Evolutionary conservation across 305 asterid species (phyloP).

Genomic region (Fraxinus greggii): DNA sequence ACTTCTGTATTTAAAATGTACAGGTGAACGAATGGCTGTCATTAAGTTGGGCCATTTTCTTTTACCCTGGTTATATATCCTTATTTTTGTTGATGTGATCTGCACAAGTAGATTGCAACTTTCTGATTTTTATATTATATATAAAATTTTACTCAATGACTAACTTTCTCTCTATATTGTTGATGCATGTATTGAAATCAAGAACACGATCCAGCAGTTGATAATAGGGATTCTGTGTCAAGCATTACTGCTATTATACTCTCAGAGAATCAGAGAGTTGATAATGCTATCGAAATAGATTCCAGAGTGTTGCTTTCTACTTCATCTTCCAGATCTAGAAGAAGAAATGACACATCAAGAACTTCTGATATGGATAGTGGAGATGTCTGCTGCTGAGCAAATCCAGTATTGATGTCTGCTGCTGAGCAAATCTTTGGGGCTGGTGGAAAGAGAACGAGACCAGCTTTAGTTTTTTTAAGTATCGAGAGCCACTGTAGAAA

Average conservation of each 20-base stretch:
- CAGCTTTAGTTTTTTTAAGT: too few species aligned
- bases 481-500: too few species aligned
- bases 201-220: conserved; percentile 33
- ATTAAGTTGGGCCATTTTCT: background rate
- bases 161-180: background rate
- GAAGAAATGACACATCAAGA: conserved; percentile 37
- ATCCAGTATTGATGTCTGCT: too few species aligned
- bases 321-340: conserved; percentile 43
- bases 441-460: too few species aligned
- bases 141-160: background rate
- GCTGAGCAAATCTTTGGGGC: too few species aligned
- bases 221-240: conserved; percentile 46
- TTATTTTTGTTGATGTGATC: background rate
- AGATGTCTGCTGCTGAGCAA: too few species aligned
- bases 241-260: conserved; percentile 52
- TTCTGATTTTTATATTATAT: background rate
- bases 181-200: conserved; percentile 14
- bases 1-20: background rate
- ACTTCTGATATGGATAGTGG: conserved; percentile 51
- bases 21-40: background rate
- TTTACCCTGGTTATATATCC: background rate
- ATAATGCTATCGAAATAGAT: conserved; percentile 43
- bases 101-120: background rate
- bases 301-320: conserved; percentile 39
- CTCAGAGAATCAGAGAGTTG: conserved; percentile 45